A percentile compares a stretch with the other conserved stretches of the same genome.
Conservation (phyloP, 2,329 filamentous ascomycete species). For the Myotisia sp. region DNA sequence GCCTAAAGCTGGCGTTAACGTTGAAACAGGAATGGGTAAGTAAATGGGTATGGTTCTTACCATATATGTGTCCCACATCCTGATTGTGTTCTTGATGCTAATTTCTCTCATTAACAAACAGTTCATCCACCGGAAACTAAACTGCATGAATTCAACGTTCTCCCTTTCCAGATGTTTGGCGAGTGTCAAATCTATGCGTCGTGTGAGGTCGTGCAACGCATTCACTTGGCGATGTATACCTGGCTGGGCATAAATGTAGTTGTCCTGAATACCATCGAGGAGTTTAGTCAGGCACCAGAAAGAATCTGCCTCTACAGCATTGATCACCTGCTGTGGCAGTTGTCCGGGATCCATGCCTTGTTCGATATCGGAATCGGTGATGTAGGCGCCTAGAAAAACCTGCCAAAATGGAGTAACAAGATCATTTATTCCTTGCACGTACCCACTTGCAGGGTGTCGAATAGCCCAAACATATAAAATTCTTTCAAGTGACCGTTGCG, state of each 20-base stretch:
- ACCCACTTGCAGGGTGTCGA: constrained; percentile 88
- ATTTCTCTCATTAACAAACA: constrained; percentile 96
- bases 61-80: constrained; percentile 99
- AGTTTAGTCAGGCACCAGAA: constrained; percentile 98
- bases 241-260: constrained; percentile 95
- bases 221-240: constrained; percentile 91
- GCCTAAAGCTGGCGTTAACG: constrained; percentile 43
- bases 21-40: neutral
- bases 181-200: constrained; percentile 68
- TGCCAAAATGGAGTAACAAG: constrained; percentile 97
- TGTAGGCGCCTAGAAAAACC: constrained; percentile 87
- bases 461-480: constrained; percentile 98
- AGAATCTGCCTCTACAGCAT: constrained; percentile 92
- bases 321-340: constrained; percentile 73
- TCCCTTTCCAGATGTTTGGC: constrained; percentile 82
- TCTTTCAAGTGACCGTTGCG: constrained; percentile 80
- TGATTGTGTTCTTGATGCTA: constrained; percentile 86
- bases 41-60: constrained; percentile 38
- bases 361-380: constrained; percentile 85
- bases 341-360: constrained; percentile 94
- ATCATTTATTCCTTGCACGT: constrained; percentile 98
- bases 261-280: constrained; percentile 96
- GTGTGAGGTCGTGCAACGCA: constrained; percentile 75
- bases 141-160: constrained; percentile 96
- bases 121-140: constrained; percentile 99